Conservation (phyloP, 2,329 filamentous ascomycete species). For the Alternaria triticina region DNA sequence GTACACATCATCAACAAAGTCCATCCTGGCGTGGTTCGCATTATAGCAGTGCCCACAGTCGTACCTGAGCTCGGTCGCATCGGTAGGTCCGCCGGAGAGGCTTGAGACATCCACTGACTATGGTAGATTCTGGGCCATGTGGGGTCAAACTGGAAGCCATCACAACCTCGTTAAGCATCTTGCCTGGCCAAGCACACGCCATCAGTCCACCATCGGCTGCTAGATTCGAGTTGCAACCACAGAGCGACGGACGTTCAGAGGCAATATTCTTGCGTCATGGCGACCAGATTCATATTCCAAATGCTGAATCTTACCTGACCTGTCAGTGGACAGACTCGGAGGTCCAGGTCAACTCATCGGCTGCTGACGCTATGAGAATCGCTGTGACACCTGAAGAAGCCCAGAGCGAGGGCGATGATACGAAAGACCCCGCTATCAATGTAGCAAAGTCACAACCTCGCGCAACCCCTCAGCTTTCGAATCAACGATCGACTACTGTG, state of each 20-base stretch:
- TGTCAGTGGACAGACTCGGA: constrained; percentile 28
- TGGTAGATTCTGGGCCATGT: constrained; percentile 20
- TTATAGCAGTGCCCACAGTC: neutral
- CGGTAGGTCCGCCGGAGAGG: constrained; percentile 14
- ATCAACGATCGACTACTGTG: constrained; percentile 30
- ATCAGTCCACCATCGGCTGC: neutral
- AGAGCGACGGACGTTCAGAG: constrained; percentile 21
- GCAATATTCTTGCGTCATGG: constrained; percentile 37
- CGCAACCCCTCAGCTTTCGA: constrained; percentile 32
- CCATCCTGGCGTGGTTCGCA: constrained; percentile 6
- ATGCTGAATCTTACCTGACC: constrained; percentile 10
- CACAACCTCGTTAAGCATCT: constrained; percentile 20
- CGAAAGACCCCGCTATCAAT: constrained; percentile 22
- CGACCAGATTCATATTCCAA: constrained; percentile 30
- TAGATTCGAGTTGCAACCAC: constrained; percentile 28
- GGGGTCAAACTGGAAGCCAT: constrained; percentile 38
- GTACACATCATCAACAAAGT: constrained; percentile 8
- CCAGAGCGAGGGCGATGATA: constrained; percentile 35
- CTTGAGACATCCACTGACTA: neutral
- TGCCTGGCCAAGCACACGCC: constrained; percentile 12
- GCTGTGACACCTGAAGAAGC: constrained; percentile 16
- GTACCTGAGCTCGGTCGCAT: constrained; percentile 25
- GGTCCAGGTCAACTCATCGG: constrained; percentile 43
- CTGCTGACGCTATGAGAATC: constrained; percentile 10
- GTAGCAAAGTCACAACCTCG: constrained; percentile 18